Conservation (phyloP, 1,139 yeast genomes). For the Nakaseomyces kungkrabaensis region DNA sequence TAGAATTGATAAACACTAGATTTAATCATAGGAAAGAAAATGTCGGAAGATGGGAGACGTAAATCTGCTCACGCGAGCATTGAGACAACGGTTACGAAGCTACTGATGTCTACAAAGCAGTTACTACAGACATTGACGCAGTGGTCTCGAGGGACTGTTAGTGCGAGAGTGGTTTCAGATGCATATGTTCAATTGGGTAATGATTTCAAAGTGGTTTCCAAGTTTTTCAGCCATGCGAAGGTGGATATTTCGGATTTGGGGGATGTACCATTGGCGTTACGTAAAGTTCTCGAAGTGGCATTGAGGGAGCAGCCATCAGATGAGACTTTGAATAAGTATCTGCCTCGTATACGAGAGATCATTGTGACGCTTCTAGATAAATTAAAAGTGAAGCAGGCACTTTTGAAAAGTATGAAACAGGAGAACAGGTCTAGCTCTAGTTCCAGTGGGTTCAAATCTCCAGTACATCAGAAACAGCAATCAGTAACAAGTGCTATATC, state of each 20-base stretch:
- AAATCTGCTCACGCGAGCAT: constrained; percentile 35
- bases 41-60: constrained; percentile 1
- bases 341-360: constrained; percentile 80
- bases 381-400: constrained; percentile 67
- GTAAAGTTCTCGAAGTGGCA: constrained; percentile 78
- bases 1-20: not conserved
- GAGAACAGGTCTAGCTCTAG: constrained; percentile 9
- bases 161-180: constrained; percentile 80
- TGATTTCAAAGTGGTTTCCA: constrained; percentile 79
- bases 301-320: constrained; percentile 80
- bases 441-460: constrained; percentile 2
- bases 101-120: constrained; percentile 82
- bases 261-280: constrained; percentile 63
- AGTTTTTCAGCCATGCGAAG: constrained; percentile 60
- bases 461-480: constrained; percentile 8
- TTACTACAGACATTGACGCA: constrained; percentile 74
- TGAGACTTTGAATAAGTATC: constrained; percentile 64
- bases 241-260: constrained; percentile 63
- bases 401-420: constrained; percentile 30
- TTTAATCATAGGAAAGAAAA: no score
- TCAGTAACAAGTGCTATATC: constrained; percentile 4
- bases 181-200: constrained; percentile 89
- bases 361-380: constrained; percentile 74
- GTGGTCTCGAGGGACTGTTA: constrained; percentile 78
- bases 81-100: constrained; percentile 73